A percentile compares a stretch with the other conserved stretches of the same genome.
Evolutionary conservation across 1,139 yeast genomes (phyloP).

Genomic region (Diutina neorugosa): DNA sequence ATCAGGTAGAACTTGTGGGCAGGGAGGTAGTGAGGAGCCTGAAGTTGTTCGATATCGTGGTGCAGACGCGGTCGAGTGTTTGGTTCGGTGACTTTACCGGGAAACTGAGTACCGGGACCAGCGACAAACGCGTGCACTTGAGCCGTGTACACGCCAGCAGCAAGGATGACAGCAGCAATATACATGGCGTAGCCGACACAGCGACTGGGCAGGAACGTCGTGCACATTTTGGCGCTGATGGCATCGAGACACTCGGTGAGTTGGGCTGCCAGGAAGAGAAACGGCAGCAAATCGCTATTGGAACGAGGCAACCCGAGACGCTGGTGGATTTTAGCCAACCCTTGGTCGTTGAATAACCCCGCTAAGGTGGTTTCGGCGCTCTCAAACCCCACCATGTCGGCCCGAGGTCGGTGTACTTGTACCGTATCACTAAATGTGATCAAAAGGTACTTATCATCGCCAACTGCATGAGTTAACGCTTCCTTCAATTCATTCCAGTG

Average conservation of each 20-base stretch:
- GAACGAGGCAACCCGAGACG: background rate
- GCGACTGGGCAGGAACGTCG: background rate
- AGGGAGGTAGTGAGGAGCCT: conserved; percentile 15
- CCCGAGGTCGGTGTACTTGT: conserved; percentile 11
- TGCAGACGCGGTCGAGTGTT: conserved; percentile 19
- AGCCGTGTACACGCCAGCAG: background rate
- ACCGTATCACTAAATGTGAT: conserved; percentile 21
- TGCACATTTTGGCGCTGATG: background rate
- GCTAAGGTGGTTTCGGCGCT: background rate
- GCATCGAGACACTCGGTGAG: background rate
- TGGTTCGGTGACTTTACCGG: conserved; percentile 20
- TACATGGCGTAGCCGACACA: background rate
- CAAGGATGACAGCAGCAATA: background rate
- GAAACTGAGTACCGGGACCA: conserved; percentile 25
- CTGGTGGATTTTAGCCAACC: background rate
- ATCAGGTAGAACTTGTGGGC: conserved; percentile 19
- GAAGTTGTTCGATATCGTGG: conserved; percentile 19
- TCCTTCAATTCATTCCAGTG: conserved; percentile 7
- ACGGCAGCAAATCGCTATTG: background rate
- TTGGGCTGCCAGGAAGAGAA: background rate
- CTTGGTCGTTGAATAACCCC: background rate
- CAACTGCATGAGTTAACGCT: background rate
- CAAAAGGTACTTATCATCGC: conserved; percentile 9
- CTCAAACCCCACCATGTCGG: background rate
- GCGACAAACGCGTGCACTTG: conserved; percentile 18